Conservation (phyloP, 345 rosid genomes). For the Crucihimalaya himalaica region DNA sequence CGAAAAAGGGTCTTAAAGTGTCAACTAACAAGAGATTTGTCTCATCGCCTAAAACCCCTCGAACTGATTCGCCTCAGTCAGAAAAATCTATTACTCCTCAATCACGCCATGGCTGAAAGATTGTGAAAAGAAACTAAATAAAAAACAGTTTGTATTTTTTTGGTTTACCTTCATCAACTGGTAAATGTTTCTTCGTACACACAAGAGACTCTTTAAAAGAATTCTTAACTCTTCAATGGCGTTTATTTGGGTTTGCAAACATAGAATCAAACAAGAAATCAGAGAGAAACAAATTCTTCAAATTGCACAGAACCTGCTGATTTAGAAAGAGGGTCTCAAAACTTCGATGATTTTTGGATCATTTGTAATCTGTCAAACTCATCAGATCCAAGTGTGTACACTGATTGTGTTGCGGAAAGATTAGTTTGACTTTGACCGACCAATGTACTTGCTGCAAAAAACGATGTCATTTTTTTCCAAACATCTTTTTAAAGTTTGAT, state of each 20-base stretch:
- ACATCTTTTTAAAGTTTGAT: neutral
- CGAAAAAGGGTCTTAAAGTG: constrained; percentile 60
- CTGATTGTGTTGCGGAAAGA: constrained; percentile 28
- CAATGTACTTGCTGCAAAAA: constrained; percentile 25
- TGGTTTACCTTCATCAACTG: neutral
- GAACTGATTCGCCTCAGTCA: constrained; percentile 48
- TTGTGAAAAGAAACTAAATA: no score
- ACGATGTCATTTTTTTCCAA: constrained; percentile 6
- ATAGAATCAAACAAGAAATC: neutral
- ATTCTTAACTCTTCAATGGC: neutral
- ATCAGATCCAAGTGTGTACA: constrained; percentile 29
- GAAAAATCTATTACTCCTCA: constrained; percentile 46
- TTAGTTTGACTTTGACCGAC: constrained; percentile 41
- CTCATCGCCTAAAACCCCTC: constrained; percentile 59
- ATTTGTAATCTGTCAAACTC: constrained; percentile 28
- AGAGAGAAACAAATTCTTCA: neutral
- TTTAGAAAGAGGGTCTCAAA: neutral
- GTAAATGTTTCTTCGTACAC: neutral
- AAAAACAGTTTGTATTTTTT: no score
- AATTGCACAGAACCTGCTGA: neutral
- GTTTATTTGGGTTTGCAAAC: neutral
- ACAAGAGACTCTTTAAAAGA: neutral
- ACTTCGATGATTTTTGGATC: constrained; percentile 14
- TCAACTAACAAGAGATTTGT: constrained; percentile 69
- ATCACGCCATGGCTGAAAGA: constrained; percentile 48